Percentiles rank a stretch among this genome's conserved stretches.
These are phyloP conservation scores for Candida chilensis DNA, from an alignment of 805 yeast genomes.

Conservation along the genomic window DNA sequence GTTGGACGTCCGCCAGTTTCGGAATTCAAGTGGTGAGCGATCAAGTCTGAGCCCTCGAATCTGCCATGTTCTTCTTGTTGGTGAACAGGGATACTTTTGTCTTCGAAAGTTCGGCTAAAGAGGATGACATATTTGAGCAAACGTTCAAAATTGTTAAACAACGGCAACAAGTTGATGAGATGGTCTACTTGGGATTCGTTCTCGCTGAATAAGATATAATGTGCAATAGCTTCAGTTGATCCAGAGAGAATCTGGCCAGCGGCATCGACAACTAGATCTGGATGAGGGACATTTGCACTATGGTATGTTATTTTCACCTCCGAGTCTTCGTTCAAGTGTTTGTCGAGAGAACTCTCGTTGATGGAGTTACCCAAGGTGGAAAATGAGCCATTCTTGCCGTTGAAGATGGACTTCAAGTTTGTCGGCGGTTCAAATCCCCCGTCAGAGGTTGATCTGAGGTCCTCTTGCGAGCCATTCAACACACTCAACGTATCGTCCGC, in stretches of 20 bases:
- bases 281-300: slow-evolving; percentile 20
- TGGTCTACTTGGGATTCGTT: slow-evolving; percentile 7
- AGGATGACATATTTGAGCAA: slow-evolving; percentile 12
- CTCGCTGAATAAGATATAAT: slow-evolving; percentile 42
- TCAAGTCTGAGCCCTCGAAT: not conserved
- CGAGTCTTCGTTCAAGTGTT: not conserved
- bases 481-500: slow-evolving; percentile 7
- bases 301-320: slow-evolving; percentile 11
- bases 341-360: not conserved
- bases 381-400: not conserved
- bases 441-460: too few species aligned
- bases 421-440: not conserved
- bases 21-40: slow-evolving; percentile 10
- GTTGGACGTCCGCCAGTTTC: slow-evolving; percentile 18
- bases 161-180: slow-evolving; percentile 18
- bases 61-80: slow-evolving; percentile 4
- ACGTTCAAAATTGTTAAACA: slow-evolving; percentile 21
- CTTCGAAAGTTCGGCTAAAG: slow-evolving; percentile 2
- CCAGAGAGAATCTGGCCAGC: slow-evolving; percentile 39
- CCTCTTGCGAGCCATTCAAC: not conserved
- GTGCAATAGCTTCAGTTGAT: slow-evolving; percentile 66
- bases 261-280: slow-evolving; percentile 32
- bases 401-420: not conserved
- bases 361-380: too few species aligned
- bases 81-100: not conserved